Evolutionary conservation across 2,329 filamentous ascomycete species (phyloP), one percentile per base, ranked within the genome.

Genomic region (Talaromyces sp.): DNA sequence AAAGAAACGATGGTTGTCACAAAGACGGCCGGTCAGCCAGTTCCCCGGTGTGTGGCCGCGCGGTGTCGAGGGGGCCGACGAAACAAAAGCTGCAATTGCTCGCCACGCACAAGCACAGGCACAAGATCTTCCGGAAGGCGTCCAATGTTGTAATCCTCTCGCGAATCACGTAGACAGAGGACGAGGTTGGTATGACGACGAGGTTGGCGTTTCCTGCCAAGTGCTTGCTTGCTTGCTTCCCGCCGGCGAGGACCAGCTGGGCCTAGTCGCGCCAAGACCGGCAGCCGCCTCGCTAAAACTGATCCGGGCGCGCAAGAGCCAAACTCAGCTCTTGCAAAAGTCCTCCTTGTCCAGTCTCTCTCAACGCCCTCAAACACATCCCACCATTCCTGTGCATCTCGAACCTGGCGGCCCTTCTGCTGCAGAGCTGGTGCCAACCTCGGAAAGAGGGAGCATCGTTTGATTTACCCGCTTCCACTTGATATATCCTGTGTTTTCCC

Each of bases 381-480:
- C 50, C 54, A 38, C 56, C 50, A 38, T 17, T 48, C 60, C 60
- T 60, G 51, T 61, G 59, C 63, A 65, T 69, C 63, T 63, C 35
- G 51, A 64, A 61, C 54, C 65, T 66, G 66, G 64, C 66, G 70
- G 70, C 69, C 67, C 64, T 63, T 65, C 67, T 69, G 67, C 69
- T 67, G 69, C 72, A 71, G 69, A 70, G 67, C 61, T 67, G 68
- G 69, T 72, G 69, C 72, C 69, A 68, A 69, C 72, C 72, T 74
- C 71, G 69, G 65, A 65, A 65, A 66, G 72, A 74, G 72, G 71
- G 69, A 72, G 71, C 70, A 74, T 72, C 70, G 66, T 64, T 58
- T 65, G 65, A 67, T 69, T 69, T 67, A 64, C 66, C 65, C 67
- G 54, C 65, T 68, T 65, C 64, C 66, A 66, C 65, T 65, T 64